Evolutionary conservation across 2,329 filamentous ascomycete genomes (phyloP).

Genomic region (Gaeumannomyces sp.): DNA sequence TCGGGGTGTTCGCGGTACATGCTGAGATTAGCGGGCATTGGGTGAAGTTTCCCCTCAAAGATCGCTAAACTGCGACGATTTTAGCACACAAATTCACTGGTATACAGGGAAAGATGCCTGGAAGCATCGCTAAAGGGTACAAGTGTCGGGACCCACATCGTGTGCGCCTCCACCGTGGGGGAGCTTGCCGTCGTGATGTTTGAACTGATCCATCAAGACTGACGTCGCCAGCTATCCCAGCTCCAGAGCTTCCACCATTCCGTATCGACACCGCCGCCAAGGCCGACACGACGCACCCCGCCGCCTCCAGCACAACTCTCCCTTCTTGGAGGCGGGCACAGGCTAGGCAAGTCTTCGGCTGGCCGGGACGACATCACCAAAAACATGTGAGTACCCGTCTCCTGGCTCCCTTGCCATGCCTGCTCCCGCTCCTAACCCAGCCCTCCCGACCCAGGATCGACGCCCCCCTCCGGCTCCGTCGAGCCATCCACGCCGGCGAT

Average conservation of each 20-base stretch:
- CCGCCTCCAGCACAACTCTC: too few relatives aligned
- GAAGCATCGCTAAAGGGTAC: background rate
- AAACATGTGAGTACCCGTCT: background rate
- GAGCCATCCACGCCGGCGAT: conserved; percentile 74
- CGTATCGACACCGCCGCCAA: background rate
- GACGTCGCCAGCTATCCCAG: background rate
- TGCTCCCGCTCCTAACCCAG: background rate
- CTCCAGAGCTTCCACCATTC: background rate
- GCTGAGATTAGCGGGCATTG: too few relatives aligned
- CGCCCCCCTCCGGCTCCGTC: conserved; percentile 67
- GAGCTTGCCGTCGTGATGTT: background rate
- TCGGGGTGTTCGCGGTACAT: background rate
- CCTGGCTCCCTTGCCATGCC: background rate
- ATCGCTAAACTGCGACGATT: background rate
- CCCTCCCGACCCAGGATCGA: conserved; percentile 56
- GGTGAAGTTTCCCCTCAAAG: too few relatives aligned
- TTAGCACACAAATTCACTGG: background rate
- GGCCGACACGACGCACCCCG: background rate
- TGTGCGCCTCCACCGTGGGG: too few relatives aligned
- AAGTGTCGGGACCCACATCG: background rate
- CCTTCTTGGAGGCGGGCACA: background rate
- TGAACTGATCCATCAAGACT: background rate
- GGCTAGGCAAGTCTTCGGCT: background rate
- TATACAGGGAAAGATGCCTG: background rate
- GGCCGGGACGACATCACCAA: background rate